phyloP scores from a whole-genome alignment of 176 grass and related monocot genomes.

The Aegilops tauschii region DNA sequence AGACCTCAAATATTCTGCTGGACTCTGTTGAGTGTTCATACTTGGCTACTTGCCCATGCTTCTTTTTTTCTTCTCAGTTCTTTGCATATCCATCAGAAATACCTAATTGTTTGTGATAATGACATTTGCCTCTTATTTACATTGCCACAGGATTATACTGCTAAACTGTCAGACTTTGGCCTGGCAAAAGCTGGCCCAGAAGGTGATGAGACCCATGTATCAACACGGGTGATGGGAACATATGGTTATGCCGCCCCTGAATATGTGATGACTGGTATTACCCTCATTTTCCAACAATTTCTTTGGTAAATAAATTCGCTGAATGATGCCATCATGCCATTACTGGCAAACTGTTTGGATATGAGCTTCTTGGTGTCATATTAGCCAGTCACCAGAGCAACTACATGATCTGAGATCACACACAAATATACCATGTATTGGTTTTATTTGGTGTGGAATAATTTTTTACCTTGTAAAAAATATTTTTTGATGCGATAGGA shows the following conservation, averaged over 20 bases:
- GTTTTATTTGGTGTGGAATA: conserved; percentile 2
- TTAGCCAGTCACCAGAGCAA: not conserved
- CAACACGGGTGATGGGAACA: conserved; percentile 97
- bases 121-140: conserved; percentile 23
- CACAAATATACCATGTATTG: not conserved
- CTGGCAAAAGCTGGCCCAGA: conserved; percentile 96
- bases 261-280: conserved; percentile 98
- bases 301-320: not conserved
- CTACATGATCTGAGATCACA: not conserved
- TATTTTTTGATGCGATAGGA: not conserved
- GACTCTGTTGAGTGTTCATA: conserved; percentile 72
- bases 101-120: not conserved
- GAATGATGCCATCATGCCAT: not conserved
- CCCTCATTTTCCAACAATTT: not conserved
- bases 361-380: not conserved
- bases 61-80: conserved; percentile 18
- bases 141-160: conserved; percentile 77
- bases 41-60: not conserved
- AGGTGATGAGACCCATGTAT: conserved; percentile 99
- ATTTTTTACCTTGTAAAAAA: not conserved
- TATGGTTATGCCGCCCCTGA: conserved; percentile 98
- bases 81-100: not conserved
- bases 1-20: conserved; percentile 99
- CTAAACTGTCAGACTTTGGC: conserved; percentile 96
- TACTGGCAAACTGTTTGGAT: not conserved